These are phyloP conservation scores for Fagopyrum homotropicum DNA, from an alignment of 148 eudicot species.

Conservation along the genomic window DNA sequence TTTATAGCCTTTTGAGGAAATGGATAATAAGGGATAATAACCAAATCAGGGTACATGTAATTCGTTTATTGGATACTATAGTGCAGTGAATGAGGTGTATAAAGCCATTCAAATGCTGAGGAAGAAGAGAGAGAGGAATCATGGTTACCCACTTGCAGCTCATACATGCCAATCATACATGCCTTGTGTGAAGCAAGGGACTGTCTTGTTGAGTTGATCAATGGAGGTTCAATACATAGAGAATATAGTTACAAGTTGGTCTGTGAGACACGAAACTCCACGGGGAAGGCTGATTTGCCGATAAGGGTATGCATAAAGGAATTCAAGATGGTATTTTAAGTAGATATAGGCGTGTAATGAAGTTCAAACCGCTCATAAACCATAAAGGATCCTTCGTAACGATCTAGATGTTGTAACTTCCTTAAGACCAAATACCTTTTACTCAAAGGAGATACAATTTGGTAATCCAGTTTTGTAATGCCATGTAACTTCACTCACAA, in stretches of 20 bases:
- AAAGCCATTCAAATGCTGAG: conserved; percentile 63
- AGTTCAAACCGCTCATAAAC: conserved; percentile 52
- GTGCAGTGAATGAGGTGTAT: conserved; percentile 69
- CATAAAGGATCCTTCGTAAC: conserved; percentile 15
- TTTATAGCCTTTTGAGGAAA: conserved; percentile 70
- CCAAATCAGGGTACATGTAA: conserved; percentile 66
- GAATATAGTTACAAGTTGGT: conserved; percentile 73
- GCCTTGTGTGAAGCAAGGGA: conserved; percentile 40
- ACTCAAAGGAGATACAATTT: no score
- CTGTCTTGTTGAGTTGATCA: conserved; percentile 54
- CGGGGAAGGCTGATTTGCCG: conserved; percentile 38
- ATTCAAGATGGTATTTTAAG: conserved; percentile 56
- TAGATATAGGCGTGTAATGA: conserved; percentile 53
- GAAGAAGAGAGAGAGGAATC: conserved; percentile 44
- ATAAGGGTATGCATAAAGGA: conserved; percentile 24
- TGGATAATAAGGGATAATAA: conserved; percentile 45
- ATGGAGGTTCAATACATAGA: conserved; percentile 65
- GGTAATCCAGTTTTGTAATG: neutral
- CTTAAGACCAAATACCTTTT: neutral
- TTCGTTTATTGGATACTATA: conserved; percentile 71
- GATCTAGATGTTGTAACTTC: conserved; percentile 2
- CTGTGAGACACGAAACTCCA: conserved; percentile 27
- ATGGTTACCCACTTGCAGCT: conserved; percentile 67
- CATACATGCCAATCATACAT: conserved; percentile 57
- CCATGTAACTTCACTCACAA: neutral